These are phyloP conservation scores for Pestalotiopsis sp. DNA, from an alignment of 2,329 filamentous ascomycete genomes.

Conservation along the genomic window DNA sequence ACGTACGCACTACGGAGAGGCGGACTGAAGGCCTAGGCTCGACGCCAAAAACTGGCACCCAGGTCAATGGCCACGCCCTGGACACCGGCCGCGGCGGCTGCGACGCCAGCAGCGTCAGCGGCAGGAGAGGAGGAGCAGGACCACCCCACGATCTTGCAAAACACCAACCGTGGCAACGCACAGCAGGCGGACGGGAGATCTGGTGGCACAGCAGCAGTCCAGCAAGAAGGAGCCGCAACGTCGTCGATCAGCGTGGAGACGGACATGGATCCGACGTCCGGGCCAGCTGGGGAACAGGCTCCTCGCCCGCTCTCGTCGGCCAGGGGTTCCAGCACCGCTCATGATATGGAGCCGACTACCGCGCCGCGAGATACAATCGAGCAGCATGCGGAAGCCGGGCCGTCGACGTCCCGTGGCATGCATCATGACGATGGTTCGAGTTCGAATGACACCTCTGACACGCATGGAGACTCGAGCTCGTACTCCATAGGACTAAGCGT, in stretches of 20 bases:
- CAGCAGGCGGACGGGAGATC: neutral
- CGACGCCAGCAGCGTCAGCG: neutral
- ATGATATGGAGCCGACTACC: neutral
- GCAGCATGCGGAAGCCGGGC: neutral
- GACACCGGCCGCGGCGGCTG: neutral
- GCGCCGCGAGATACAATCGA: neutral
- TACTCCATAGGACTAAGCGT: neutral
- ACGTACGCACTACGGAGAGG: neutral
- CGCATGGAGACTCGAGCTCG: neutral
- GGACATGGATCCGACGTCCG: neutral
- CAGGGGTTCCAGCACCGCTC: neutral
- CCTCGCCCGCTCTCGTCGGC: neutral
- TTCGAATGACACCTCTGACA: neutral
- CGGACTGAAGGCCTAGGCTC: neutral
- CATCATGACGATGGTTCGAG: neutral
- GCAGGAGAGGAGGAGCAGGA: neutral
- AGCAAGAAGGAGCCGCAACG: neutral
- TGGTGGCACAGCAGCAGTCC: neutral
- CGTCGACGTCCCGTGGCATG: neutral
- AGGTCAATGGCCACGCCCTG: neutral
- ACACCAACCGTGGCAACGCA: neutral
- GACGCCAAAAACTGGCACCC: neutral
- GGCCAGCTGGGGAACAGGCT: neutral
- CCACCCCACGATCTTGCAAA: neutral
- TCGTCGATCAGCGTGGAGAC: neutral